A percentile compares a stretch with the other conserved stretches of the same genome.
phyloP scores from a whole-genome alignment of 163 green algal species.

The Scenedesmus sp. region DNA sequence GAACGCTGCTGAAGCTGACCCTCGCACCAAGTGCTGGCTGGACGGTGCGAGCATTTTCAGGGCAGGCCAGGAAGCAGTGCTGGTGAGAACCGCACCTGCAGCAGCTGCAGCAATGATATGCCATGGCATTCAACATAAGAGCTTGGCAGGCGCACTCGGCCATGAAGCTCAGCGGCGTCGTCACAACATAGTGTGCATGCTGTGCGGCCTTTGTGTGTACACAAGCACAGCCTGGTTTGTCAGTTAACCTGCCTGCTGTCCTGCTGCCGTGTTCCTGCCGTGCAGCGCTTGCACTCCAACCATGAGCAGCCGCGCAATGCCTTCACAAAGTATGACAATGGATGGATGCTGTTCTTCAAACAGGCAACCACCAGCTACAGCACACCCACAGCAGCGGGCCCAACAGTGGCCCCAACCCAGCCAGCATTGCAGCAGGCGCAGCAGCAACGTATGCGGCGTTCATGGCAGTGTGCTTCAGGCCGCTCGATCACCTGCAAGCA shows the following conservation, averaged over 20 bases:
- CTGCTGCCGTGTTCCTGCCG: neutral
- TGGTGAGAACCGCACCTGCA: slow-evolving; percentile 24
- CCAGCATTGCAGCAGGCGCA: neutral
- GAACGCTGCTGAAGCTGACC: slow-evolving; percentile 44
- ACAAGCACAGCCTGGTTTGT: no score
- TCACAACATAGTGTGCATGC: no score
- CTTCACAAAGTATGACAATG: slow-evolving; percentile 48
- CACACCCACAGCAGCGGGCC: slow-evolving; percentile 8
- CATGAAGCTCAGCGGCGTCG: no score
- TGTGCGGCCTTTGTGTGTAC: no score
- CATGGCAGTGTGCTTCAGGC: slow-evolving; percentile 24
- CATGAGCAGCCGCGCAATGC: slow-evolving; percentile 51
- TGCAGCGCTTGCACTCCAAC: slow-evolving; percentile 56
- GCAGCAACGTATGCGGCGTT: slow-evolving; percentile 42
- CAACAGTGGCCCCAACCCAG: neutral
- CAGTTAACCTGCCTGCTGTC: neutral
- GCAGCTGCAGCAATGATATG: neutral
- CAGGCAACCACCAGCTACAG: slow-evolving; percentile 8
- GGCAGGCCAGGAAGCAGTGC: slow-evolving; percentile 28
- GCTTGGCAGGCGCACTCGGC: no score
- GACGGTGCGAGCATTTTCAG: slow-evolving; percentile 46
- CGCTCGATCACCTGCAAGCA: slow-evolving; percentile 45
- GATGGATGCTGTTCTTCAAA: slow-evolving; percentile 53
- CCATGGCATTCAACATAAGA: neutral
- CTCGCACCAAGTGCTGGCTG: slow-evolving; percentile 51